These are phyloP conservation scores for Yamadazyma triangularis DNA, from an alignment of 1,139 yeast genomes.

Conservation along the genomic window DNA sequence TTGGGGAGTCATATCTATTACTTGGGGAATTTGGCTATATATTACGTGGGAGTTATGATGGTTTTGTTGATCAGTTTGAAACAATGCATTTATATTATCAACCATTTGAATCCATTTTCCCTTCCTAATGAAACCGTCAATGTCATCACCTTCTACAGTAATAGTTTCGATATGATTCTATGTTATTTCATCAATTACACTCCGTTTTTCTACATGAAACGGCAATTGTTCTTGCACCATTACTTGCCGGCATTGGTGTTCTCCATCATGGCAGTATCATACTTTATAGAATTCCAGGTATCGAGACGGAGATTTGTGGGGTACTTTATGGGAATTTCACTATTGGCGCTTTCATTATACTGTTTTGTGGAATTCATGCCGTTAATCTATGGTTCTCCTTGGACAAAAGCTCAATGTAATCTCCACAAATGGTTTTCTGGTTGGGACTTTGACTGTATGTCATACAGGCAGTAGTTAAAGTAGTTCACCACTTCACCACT, in stretches of 20 bases:
- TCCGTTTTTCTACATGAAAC: constrained; percentile 29
- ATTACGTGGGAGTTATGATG: constrained; percentile 22
- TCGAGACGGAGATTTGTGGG: constrained; percentile 17
- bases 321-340: constrained; percentile 11
- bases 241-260: constrained; percentile 36
- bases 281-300: constrained; percentile 28
- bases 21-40: constrained; percentile 34
- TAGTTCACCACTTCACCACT: too few relatives aligned
- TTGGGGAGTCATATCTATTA: constrained; percentile 32
- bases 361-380: constrained; percentile 25
- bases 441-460: constrained; percentile 41
- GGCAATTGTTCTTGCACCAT: constrained; percentile 36
- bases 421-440: constrained; percentile 26
- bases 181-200: constrained; percentile 36
- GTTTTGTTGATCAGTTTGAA: constrained; percentile 17
- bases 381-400: constrained; percentile 29
- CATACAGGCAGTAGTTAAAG: constrained; percentile 3
- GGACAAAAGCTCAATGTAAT: constrained; percentile 27
- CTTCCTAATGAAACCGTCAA: constrained; percentile 12
- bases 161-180: constrained; percentile 21
- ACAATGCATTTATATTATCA: constrained; percentile 17
- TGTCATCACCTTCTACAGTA: constrained; percentile 16
- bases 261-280: constrained; percentile 26
- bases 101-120: constrained; percentile 31
- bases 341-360: constrained; percentile 11